Percentiles rank a stretch among this genome's conserved stretches.
phyloP scores from a whole-genome alignment of 768 basidiomycete genomes.

The Lactifluus piperatus region DNA sequence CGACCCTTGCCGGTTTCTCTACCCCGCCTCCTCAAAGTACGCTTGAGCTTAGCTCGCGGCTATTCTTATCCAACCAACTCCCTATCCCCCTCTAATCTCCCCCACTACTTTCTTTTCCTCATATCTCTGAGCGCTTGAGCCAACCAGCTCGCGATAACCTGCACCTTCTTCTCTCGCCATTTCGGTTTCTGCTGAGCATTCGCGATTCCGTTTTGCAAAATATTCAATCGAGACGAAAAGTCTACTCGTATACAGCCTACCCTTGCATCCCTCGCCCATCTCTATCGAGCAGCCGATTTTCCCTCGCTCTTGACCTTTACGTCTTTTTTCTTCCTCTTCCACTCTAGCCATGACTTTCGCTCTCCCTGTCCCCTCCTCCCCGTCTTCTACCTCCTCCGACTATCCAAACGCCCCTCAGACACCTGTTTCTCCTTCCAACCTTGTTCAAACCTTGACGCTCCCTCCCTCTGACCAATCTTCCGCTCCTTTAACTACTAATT shows the following conservation, averaged over 20 bases:
- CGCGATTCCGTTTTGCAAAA: conserved; percentile 34
- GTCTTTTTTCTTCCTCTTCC: conserved; percentile 19
- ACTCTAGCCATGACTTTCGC: conserved; percentile 32
- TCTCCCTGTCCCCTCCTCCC: conserved; percentile 32
- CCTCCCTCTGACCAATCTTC: conserved; percentile 26
- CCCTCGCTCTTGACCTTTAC: neutral
- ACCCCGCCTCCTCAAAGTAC: conserved; percentile 39
- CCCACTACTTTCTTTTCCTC: neutral
- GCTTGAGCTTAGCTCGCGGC: conserved; percentile 27
- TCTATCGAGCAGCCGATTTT: neutral
- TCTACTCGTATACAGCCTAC: conserved; percentile 13
- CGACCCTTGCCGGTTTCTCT: conserved; percentile 87
- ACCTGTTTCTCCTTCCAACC: conserved; percentile 35
- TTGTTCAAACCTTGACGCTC: conserved; percentile 32
- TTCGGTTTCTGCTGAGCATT: conserved; percentile 42
- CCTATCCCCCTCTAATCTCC: conserved; percentile 23
- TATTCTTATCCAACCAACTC: conserved; percentile 17
- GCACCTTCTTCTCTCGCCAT: conserved; percentile 35
- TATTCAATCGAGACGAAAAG: conserved; percentile 4
- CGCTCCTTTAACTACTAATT: conserved; percentile 18
- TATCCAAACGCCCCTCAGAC: conserved; percentile 40
- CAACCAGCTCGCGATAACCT: conserved; percentile 11
- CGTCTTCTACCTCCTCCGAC: conserved; percentile 34
- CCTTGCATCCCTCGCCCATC: conserved; percentile 20
- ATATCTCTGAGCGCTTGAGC: conserved; percentile 8